Evolutionary conservation across 2,329 filamentous ascomycete genomes (phyloP).

Genomic region (Botryotinia calthae): DNA sequence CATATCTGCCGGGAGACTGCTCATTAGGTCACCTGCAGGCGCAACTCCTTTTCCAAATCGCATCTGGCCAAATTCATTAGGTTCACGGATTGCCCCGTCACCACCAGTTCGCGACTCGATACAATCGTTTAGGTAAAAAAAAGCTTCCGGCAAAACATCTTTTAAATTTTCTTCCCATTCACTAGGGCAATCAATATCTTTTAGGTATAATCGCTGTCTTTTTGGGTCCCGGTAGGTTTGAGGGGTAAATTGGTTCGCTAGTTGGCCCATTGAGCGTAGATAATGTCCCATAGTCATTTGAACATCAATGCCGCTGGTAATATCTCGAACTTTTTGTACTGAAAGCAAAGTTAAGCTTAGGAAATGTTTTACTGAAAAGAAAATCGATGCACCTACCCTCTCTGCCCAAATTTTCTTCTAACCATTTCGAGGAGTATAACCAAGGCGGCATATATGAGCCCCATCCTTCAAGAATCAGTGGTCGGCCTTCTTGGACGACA

Average conservation of each 20-base stretch:
- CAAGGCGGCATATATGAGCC: constrained; percentile 69
- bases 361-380: neutral
- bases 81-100: constrained; percentile 52
- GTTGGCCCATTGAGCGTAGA: constrained; percentile 77
- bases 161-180: constrained; percentile 82
- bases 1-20: constrained; percentile 80
- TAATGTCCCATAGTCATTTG: constrained; percentile 90
- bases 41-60: constrained; percentile 49
- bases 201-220: constrained; percentile 86
- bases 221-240: constrained; percentile 75
- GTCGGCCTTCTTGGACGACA: constrained; percentile 82
- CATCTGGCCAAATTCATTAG: constrained; percentile 42
- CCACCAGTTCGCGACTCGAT: constrained; percentile 55
- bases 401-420: constrained; percentile 73
- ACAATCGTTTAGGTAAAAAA: constrained; percentile 89
- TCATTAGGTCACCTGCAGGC: constrained; percentile 89
- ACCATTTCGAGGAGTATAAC: constrained; percentile 79
- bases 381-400: constrained; percentile 57
- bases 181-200: constrained; percentile 91
- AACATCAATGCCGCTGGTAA: constrained; percentile 68
- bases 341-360: constrained; percentile 30
- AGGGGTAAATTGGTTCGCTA: constrained; percentile 77
- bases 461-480: constrained; percentile 88
- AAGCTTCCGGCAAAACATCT: constrained; percentile 71
- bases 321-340: constrained; percentile 85